A percentile compares a stretch with the other conserved stretches of the same genome.
Evolutionary conservation across 2,329 filamentous ascomycete genomes (phyloP).

Genomic region (Phialophora tarda): DNA sequence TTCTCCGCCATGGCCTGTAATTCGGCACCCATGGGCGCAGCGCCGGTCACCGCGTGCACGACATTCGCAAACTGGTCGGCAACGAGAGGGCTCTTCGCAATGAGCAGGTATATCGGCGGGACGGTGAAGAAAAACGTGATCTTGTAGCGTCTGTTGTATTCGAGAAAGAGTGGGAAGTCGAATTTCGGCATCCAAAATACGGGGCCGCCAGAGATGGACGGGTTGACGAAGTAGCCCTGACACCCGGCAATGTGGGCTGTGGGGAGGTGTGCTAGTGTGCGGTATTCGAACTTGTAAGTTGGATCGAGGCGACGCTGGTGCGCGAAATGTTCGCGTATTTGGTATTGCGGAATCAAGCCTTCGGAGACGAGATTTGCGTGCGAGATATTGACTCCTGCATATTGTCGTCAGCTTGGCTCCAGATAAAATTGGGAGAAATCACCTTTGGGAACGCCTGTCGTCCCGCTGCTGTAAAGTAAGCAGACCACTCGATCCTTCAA

Average conservation of each 20-base stretch:
- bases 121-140: conserved; percentile 65
- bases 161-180: conserved; percentile 62
- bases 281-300: conserved; percentile 41
- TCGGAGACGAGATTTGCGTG: conserved; percentile 53
- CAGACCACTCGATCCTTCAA: conserved; percentile 54
- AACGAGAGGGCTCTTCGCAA: conserved; percentile 63
- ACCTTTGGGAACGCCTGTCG: conserved; percentile 43
- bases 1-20: conserved; percentile 58
- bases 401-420: not conserved
- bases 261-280: conserved; percentile 55
- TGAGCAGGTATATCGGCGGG: conserved; percentile 66
- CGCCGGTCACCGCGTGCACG: conserved; percentile 57
- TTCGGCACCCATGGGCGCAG: conserved; percentile 62
- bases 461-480: conserved; percentile 45
- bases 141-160: conserved; percentile 56
- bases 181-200: conserved; percentile 70
- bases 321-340: conserved; percentile 39
- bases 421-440: too few relatives aligned
- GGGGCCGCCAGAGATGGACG: conserved; percentile 53
- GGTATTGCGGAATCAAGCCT: conserved; percentile 41
- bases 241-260: conserved; percentile 56
- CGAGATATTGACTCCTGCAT: conserved; percentile 47
- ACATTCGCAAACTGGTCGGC: conserved; percentile 62
- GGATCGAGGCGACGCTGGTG: conserved; percentile 42
- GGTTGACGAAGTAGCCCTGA: conserved; percentile 56